Conservation (phyloP, 129 eudicot species). For the Centella asiatica region DNA sequence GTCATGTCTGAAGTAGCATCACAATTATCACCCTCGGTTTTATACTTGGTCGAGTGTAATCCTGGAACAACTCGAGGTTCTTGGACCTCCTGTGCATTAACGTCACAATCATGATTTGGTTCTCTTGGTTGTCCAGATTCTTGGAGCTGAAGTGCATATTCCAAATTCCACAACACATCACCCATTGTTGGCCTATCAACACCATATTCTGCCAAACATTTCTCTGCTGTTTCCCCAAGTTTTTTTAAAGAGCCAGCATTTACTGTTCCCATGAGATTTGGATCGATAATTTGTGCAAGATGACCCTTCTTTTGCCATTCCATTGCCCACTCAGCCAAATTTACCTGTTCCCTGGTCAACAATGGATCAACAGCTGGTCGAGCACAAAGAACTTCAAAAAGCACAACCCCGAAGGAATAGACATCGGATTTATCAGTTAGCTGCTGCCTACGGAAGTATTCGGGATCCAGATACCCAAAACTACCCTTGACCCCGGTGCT, state of each 20-base stretch:
- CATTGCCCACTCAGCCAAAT: constrained; percentile 81
- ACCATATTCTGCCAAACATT: constrained; percentile 78
- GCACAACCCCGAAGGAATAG: constrained; percentile 76
- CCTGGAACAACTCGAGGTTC: constrained; percentile 6
- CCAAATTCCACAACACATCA: constrained; percentile 85
- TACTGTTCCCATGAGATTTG: constrained; percentile 36
- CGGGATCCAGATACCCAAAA: constrained; percentile 76
- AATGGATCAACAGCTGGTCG: constrained; percentile 67
- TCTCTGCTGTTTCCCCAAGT: constrained; percentile 62
- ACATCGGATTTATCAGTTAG: constrained; percentile 71
- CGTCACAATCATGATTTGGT: constrained; percentile 7
- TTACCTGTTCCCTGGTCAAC: constrained; percentile 58
- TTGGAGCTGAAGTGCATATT: constrained; percentile 69
- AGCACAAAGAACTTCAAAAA: constrained; percentile 74
- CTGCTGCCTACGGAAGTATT: constrained; percentile 67
- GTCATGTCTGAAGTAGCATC: constrained; percentile 41
- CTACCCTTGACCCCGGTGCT: constrained; percentile 86
- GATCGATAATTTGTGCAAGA: constrained; percentile 47
- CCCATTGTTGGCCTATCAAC: constrained; percentile 92
- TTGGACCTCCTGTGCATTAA: constrained; percentile 16
- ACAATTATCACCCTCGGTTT: constrained; percentile 17
- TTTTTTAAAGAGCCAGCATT: constrained; percentile 42
- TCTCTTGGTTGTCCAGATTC: constrained; percentile 25
- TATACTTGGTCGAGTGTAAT: constrained; percentile 10
- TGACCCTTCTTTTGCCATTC: constrained; percentile 55